These are phyloP conservation scores for Botrytis pseudocinerea DNA, from an alignment of 2,329 filamentous ascomycete genomes.

Conservation along the genomic window DNA sequence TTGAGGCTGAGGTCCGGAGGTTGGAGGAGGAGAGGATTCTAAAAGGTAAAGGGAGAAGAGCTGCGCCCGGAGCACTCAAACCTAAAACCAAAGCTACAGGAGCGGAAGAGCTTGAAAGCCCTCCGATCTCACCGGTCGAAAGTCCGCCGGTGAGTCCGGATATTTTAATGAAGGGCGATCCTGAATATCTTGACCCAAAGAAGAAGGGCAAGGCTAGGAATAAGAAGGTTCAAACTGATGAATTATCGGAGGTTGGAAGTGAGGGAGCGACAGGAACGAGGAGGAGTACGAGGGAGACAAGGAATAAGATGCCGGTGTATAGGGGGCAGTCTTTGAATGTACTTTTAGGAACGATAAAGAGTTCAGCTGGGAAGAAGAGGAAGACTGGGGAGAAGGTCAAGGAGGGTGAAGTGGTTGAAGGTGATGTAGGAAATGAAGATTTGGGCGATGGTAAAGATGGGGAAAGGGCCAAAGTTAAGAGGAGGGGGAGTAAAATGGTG, in stretches of 20 bases:
- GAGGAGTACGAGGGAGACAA: slow-evolving; percentile 8
- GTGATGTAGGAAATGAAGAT: background rate
- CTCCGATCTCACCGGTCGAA: background rate
- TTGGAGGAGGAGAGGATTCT: background rate
- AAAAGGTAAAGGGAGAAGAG: background rate
- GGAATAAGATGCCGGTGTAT: slow-evolving; percentile 12
- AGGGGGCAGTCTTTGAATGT: background rate
- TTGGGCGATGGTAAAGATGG: background rate
- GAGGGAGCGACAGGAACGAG: background rate
- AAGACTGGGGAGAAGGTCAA: background rate
- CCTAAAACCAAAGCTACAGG: background rate
- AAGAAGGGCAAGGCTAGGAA: background rate
- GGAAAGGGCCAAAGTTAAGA: background rate
- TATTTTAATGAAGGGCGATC: background rate
- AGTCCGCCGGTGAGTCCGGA: background rate
- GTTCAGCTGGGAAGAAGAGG: background rate
- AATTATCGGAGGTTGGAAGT: background rate
- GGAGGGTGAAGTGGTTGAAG: background rate
- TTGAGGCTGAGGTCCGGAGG: background rate
- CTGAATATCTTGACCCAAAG: background rate
- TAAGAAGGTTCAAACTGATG: background rate
- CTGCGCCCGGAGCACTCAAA: background rate
- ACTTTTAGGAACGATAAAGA: background rate
- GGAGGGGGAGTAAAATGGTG: slow-evolving; percentile 5
- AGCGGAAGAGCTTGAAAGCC: background rate